A percentile compares a stretch with the other conserved stretches of the same genome.
phyloP scores from a whole-genome alignment of 1,284 basidiomycete genomes.

The Porphyrellus sp. region DNA sequence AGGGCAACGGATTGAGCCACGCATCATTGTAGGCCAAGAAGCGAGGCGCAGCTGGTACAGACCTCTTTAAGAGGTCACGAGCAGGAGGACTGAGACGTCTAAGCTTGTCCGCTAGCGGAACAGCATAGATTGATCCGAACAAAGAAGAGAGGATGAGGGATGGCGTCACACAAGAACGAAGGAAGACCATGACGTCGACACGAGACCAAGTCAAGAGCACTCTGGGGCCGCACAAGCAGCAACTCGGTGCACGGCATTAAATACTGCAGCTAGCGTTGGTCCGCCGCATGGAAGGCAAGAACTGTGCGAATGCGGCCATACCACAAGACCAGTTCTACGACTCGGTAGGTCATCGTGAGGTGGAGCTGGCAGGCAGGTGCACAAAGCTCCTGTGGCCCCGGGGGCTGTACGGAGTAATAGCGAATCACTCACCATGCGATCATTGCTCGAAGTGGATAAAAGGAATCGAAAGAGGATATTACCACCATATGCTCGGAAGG shows the following conservation, averaged over 20 bases:
- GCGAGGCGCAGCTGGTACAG: slow-evolving; percentile 34
- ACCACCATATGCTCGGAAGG: slow-evolving; percentile 2
- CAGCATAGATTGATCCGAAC: slow-evolving; percentile 10
- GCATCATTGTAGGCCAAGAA: slow-evolving; percentile 46
- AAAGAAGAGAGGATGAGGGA: slow-evolving; percentile 9
- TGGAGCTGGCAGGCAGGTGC: background rate
- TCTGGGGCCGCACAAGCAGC: background rate
- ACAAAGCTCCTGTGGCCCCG: slow-evolving; percentile 9
- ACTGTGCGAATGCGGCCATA: background rate
- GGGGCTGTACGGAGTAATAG: background rate
- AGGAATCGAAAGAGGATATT: background rate
- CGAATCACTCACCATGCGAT: background rate
- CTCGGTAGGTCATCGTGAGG: background rate
- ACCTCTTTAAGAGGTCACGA: slow-evolving; percentile 40
- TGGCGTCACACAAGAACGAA: slow-evolving; percentile 10
- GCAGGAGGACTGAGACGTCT: slow-evolving; percentile 26
- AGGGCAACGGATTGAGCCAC: slow-evolving; percentile 39
- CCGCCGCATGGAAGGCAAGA: slow-evolving; percentile 9
- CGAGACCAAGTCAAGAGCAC: background rate
- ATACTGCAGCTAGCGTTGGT: slow-evolving; percentile 11
- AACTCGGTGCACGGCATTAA: slow-evolving; percentile 9
- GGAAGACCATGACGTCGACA: slow-evolving; percentile 16
- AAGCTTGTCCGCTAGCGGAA: slow-evolving; percentile 22
- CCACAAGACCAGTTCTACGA: slow-evolving; percentile 6
- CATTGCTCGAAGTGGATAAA: background rate